Evolutionary conservation across 176 grass and related monocot species (phyloP).

Genomic region (Panicum miliaceum): DNA sequence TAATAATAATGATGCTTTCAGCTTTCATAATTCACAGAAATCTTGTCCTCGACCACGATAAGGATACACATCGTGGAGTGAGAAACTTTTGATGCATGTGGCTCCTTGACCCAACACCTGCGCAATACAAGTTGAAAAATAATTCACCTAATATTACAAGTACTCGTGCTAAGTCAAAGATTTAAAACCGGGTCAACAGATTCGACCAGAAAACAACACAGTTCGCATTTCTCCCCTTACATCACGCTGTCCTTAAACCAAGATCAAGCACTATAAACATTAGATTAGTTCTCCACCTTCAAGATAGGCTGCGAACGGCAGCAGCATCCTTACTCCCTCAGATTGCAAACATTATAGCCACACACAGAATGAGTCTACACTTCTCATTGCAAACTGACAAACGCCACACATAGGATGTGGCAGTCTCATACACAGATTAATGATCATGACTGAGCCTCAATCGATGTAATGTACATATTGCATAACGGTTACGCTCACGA

Average conservation of each 20-base stretch:
- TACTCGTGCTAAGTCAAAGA: no score
- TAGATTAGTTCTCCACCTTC: not conserved
- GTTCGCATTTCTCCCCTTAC: not conserved
- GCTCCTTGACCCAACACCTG: no score
- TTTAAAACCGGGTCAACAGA: not conserved
- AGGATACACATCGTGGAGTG: no score
- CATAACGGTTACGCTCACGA: slow-evolving; percentile 31
- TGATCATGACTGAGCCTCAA: not conserved
- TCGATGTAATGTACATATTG: slow-evolving; percentile 18
- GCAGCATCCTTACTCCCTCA: not conserved
- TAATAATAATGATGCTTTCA: no score
- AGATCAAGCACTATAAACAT: not conserved
- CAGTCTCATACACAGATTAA: slow-evolving; percentile 8
- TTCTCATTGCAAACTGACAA: slow-evolving; percentile 18
- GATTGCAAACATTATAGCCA: not conserved
- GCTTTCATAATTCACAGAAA: not conserved
- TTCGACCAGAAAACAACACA: not conserved
- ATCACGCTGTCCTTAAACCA: not conserved
- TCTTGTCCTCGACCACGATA: no score
- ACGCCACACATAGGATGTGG: not conserved
- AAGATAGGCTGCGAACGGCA: not conserved
- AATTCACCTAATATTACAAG: no score
- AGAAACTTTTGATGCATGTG: no score
- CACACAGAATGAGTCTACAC: not conserved
- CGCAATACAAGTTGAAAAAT: no score